Base-by-base conservation (phyloP, 2,329 filamentous ascomycete genomes). In the Aspergillus novofumigatus region DNA sequence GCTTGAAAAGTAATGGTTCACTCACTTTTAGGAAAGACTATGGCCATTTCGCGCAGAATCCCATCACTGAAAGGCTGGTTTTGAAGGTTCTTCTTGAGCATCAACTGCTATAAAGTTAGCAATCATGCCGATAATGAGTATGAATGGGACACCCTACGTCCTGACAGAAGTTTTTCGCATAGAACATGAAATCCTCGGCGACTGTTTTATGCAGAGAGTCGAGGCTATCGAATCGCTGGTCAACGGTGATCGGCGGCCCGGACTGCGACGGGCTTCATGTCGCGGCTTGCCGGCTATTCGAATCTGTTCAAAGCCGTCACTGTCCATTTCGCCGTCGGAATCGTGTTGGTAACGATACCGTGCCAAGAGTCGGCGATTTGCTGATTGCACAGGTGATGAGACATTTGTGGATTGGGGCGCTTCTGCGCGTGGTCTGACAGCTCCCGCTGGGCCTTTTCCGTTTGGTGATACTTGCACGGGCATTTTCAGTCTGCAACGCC, bases 331-430 rank as follows among this genome's bases (percentile, higher is more conserved):
- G n/a, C 70, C 67, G 11, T 68, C 69, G 28, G 62, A 65, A 28
- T 68, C 63, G 44, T 62, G 53, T 21, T 59, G 62, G 51, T 65
- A 62, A 48, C 62, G 65, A 28, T 62, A 66, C 28, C 67, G 70
- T 44, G 65, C 64, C 41, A 69, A 61, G n/a, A 70, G 72, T 28
- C 72, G 73, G 32, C 70, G 64, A 49, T 75, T 71, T 26, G 77
- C 75, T 52, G 77, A 72, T 63, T 82, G 80, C 10, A 85, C 66
- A 3, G 86, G 86, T 20, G 86, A 88, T 0, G 87, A 87, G 3
- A 90, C 79, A 62, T 88, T 86, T 1, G 87, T 89, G 0, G 87
- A 89, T 54, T 81, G 73, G 3, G 86, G 84, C 42, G 72, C 69
- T 48, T 66, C 64, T 44, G 70, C 66, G 45, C 71, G 72, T 53